Conservation (phyloP, 2,329 filamentous ascomycete genomes). For the Bisporella sp. region DNA sequence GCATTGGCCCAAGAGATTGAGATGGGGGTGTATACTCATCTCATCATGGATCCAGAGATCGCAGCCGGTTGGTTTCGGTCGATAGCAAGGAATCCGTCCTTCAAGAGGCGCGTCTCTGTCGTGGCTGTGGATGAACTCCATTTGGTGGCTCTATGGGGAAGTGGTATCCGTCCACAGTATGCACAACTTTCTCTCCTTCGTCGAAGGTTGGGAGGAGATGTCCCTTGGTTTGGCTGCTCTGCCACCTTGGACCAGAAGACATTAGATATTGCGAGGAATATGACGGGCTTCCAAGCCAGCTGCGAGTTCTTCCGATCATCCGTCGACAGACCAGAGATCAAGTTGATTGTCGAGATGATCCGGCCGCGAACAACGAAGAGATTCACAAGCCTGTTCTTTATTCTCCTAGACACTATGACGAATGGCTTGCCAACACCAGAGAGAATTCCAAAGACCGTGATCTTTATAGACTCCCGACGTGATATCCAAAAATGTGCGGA, state of each 20-base stretch:
- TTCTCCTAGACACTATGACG: not conserved
- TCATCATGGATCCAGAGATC: constrained; percentile 1
- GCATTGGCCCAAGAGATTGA: constrained; percentile 1
- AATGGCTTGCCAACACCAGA: not conserved
- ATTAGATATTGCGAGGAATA: constrained; percentile 2
- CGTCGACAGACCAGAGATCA: constrained; percentile 3
- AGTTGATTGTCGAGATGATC: constrained; percentile 3
- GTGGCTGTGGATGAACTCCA: not conserved
- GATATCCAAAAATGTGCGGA: not conserved
- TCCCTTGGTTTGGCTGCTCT: constrained; percentile 3
- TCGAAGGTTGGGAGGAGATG: constrained; percentile 1
- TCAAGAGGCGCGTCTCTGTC: constrained; percentile 1
- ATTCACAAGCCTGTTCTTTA: not conserved
- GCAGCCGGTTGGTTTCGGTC: constrained; percentile 1
- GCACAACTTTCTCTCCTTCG: constrained; percentile 5
- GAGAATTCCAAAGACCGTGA: not conserved
- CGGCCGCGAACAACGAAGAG: constrained; percentile 1
- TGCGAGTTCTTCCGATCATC: constrained; percentile 5
- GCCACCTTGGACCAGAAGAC: constrained; percentile 1
- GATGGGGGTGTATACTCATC: not conserved
- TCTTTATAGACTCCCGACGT: not conserved
- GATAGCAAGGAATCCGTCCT: constrained; percentile 1
- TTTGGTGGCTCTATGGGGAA: not conserved
- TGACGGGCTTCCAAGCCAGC: constrained; percentile 2
- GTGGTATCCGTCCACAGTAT: constrained; percentile 4